These are phyloP conservation scores for Globisporangium recalcitrans DNA, from an alignment of 352 stramenopile species.

Conservation along the genomic window DNA sequence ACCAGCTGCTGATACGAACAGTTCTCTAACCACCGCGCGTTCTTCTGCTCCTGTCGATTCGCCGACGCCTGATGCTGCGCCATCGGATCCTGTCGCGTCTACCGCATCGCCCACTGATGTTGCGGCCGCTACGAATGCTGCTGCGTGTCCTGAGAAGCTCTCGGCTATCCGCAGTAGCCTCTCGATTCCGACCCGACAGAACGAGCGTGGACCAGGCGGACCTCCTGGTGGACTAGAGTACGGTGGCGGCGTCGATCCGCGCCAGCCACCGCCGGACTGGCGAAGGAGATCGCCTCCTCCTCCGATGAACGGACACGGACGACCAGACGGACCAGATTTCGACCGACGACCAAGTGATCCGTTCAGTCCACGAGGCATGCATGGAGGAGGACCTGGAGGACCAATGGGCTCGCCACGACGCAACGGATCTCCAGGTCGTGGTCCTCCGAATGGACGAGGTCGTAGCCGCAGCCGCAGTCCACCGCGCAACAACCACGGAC, in stretches of 20 bases:
- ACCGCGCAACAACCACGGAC: constrained; percentile 22
- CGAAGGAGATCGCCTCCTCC: constrained; percentile 6
- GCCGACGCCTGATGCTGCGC: constrained; percentile 17
- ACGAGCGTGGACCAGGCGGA: constrained; percentile 2
- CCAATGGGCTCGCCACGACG: constrained; percentile 11
- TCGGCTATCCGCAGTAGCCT: constrained; percentile 18
- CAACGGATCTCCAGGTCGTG: not conserved
- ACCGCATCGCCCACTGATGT: constrained; percentile 17
- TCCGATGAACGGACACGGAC: constrained; percentile 1
- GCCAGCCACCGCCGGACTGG: constrained; percentile 5
- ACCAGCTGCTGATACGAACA: constrained; percentile 16
- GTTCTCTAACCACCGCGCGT: constrained; percentile 24
- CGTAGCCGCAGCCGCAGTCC: constrained; percentile 37
- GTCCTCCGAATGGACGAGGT: constrained; percentile 10
- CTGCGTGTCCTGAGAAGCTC: constrained; percentile 27
- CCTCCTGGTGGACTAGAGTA: not conserved
- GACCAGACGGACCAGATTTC: not conserved
- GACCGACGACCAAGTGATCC: not conserved
- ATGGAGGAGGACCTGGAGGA: not conserved
- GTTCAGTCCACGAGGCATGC: constrained; percentile 1
- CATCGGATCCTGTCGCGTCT: constrained; percentile 12
- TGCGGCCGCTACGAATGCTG: constrained; percentile 15
- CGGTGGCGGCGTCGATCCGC: not conserved
- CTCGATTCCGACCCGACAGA: constrained; percentile 3
- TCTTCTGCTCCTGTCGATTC: constrained; percentile 26